Evolutionary conservation across 2,329 filamentous ascomycete species (phyloP).

Genomic region (Xylaria sp.): DNA sequence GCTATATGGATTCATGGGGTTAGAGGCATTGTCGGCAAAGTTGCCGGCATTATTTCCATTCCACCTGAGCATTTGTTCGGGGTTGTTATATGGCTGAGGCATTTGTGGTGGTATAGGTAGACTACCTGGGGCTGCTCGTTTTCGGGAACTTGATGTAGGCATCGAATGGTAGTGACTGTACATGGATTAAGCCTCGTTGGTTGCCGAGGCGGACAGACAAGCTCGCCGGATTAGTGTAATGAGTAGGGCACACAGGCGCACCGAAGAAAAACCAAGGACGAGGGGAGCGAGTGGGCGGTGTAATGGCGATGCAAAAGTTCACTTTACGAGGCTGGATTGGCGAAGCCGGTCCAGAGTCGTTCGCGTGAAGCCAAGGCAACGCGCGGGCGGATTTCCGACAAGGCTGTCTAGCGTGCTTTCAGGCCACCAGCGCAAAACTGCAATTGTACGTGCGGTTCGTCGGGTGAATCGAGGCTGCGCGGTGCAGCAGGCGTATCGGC

Average conservation of each 20-base stretch:
- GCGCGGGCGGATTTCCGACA: constrained; percentile 30
- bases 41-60: constrained; percentile 48
- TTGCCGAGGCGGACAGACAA: constrained; percentile 15
- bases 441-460: constrained; percentile 8
- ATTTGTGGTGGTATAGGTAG: constrained; percentile 46
- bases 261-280: neutral
- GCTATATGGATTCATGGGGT: constrained; percentile 43
- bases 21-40: constrained; percentile 42
- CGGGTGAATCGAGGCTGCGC: constrained; percentile 23
- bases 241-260: neutral
- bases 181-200: constrained; percentile 33
- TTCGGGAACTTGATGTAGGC: constrained; percentile 43
- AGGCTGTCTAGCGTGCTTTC: constrained; percentile 29
- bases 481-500: constrained; percentile 2
- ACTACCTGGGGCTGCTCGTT: constrained; percentile 43
- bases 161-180: constrained; percentile 39
- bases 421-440: constrained; percentile 31
- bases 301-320: neutral
- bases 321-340: neutral
- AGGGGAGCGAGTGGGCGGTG: neutral
- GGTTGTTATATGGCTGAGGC: constrained; percentile 48
- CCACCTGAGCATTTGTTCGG: constrained; percentile 61
- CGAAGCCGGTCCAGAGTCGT: constrained; percentile 1
- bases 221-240: neutral
- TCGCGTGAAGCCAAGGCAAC: constrained; percentile 13